Evolutionary conservation across 169 alveolate genomes (phyloP), one percentile per base, ranked within the genome.

Genomic region (Plasmodium inui): DNA sequence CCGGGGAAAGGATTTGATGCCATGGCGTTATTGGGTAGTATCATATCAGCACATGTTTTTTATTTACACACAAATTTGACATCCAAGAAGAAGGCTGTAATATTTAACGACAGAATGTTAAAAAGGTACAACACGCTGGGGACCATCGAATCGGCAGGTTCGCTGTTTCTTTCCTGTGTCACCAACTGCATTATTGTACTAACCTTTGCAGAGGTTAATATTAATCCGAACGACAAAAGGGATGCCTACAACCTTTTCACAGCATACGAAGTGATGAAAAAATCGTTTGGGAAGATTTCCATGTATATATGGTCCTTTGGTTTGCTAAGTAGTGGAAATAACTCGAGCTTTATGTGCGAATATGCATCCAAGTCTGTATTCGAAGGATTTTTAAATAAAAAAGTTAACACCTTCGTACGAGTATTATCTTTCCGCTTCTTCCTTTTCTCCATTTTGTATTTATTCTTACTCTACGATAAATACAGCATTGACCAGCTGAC

Each of bases 281-380:
- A 89, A 53, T 89, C 88, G 5, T 89, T 89, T 89, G 94, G 94
- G 9, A 89, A 78, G 22, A 57, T 81, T 26, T 89, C 94, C 3
- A 89, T 89, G 90, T 89, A 89, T 79, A 89, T 89, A 79, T 89
- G 94, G 94, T 89, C 94, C n/a, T 89, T 89, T 80, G 94, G 94
- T 12, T 41, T 89, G 50, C 73, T 89, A 89, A 89, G 94, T 80
- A 89, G 94, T 89, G 94, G 94, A 9, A 89, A 89, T 22, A 89
- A 89, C 72, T 79, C 94, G 32, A 89, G 94, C 73, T 89, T 89
- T 67, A 89, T 89, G 94, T 89, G 94, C 82, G 94, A 89, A 30
- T 89, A 89, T 89, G 94, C 94, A 10, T 61, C 94, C n/a, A 89
- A 89, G 32, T 89, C 94, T 0, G 89, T 89, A 28, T 41, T 89